A percentile compares a stretch with the other conserved stretches of the same genome.
phyloP scores from a whole-genome alignment of 352 stramenopile species.

The Thalassiosira hispida region DNA sequence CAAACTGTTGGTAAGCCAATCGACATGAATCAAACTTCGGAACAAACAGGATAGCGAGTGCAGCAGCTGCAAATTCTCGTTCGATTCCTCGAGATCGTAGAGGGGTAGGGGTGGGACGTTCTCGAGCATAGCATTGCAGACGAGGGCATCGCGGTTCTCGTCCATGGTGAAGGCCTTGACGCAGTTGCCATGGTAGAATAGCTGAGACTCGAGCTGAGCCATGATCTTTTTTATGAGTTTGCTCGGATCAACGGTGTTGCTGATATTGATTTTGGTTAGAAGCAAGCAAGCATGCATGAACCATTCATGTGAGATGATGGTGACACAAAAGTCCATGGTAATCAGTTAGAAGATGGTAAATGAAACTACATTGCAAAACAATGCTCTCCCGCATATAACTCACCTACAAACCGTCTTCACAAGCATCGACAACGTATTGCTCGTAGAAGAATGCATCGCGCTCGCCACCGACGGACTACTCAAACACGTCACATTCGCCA shows the following conservation, averaged over 20 bases:
- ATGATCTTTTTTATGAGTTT: constrained; percentile 56
- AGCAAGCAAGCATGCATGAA: not conserved
- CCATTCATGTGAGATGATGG: not conserved
- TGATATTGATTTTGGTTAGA: not conserved
- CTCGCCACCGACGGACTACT: constrained; percentile 71
- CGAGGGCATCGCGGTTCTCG: not conserved
- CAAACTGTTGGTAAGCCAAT: constrained; percentile 79
- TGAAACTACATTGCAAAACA: no score
- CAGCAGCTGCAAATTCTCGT: constrained; percentile 30
- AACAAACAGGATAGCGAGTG: constrained; percentile 68
- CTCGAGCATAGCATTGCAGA: constrained; percentile 62
- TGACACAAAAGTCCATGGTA: not conserved
- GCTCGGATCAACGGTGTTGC: constrained; percentile 40
- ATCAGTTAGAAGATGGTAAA: no score
- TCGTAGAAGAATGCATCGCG: constrained; percentile 89
- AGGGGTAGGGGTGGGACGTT: constrained; percentile 72
- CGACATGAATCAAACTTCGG: constrained; percentile 58
- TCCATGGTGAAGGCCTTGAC: constrained; percentile 6
- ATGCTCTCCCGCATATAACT: no score
- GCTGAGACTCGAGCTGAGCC: constrained; percentile 37
- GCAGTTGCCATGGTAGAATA: constrained; percentile 30
- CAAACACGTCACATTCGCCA: constrained; percentile 85
- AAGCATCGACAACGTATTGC: constrained; percentile 88
- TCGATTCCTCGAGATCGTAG: constrained; percentile 56
- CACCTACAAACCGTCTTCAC: constrained; percentile 45